Conservation (phyloP, 2,329 filamentous ascomycete genomes). For the Cordyceps javanica region DNA sequence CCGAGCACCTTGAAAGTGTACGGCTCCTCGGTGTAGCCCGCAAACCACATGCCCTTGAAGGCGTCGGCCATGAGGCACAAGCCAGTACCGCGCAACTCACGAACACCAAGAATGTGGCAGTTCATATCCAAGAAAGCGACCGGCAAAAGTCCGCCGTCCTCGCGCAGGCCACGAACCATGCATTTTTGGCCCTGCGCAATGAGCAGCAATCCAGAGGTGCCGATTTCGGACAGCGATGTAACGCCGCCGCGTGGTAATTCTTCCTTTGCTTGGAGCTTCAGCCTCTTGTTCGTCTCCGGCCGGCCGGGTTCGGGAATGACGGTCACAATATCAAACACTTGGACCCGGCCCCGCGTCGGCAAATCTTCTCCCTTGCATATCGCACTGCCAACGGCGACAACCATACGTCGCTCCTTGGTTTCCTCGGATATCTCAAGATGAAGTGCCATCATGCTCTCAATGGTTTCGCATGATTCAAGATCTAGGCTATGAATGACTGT, state of each 20-base stretch:
- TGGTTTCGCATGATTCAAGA: conserved; percentile 67
- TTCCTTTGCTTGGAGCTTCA: conserved; percentile 84
- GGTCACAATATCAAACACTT: conserved; percentile 85
- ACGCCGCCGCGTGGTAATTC: conserved; percentile 89
- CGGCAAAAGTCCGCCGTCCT: conserved; percentile 85
- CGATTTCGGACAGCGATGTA: conserved; percentile 77
- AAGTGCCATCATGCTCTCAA: conserved; percentile 77
- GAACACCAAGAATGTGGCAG: conserved; percentile 82
- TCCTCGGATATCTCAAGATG: conserved; percentile 86
- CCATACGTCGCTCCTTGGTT: conserved; percentile 76
- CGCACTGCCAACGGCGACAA: conserved; percentile 81
- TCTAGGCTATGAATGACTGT: conserved; percentile 69
- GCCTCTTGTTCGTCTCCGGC: conserved; percentile 76
- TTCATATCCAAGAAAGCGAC: conserved; percentile 98
- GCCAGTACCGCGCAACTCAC: conserved; percentile 75
- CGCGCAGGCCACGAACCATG: conserved; percentile 92
- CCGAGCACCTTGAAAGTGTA: conserved; percentile 93
- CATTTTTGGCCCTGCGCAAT: conserved; percentile 94
- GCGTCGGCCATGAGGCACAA: conserved; percentile 85
- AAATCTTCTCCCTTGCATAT: conserved; percentile 87
- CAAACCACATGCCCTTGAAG: conserved; percentile 92
- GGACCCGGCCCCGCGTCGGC: conserved; percentile 75
- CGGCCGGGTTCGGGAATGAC: conserved; percentile 84
- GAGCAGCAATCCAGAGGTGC: conserved; percentile 80
- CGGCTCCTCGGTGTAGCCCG: conserved; percentile 92